Base-by-base conservation (phyloP, 1,284 basidiomycete genomes). In the Tetrapyrgos nigripes region DNA sequence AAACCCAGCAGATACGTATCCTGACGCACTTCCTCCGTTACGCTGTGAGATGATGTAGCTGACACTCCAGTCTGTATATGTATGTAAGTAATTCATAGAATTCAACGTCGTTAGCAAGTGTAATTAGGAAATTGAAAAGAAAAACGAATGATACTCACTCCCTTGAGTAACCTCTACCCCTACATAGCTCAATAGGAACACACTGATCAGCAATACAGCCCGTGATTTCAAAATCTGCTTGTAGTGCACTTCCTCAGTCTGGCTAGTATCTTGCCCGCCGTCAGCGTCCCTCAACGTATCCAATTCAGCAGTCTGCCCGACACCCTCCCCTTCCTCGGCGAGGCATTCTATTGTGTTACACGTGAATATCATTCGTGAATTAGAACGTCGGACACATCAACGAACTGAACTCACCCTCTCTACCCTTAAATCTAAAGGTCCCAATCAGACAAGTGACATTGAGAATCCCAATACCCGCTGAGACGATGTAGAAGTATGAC, bases 401-500 rank as follows among this genome's bases (percentile, higher is more conserved):
- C n/a, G n/a, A n/a, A n/a, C n/a, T n/a, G n/a, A n/a, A 4, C 55
- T 33, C 37, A 84, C 85, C 78, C 53, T 90, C 84, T 62, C 87
- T 85, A 5, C 70, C 77, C 62, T 83, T 80, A 17, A 84, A 71
- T 8, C 79, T 76, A 73, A 91, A 89, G 0, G 86, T 81, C 1
- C 66, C 60, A 9, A 79, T 59, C 13, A 89, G 66, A 2, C 79
- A 31, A 6, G 75, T 31, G 0, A 75, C 71, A 53, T 86, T 89
- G 23, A 74, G 53, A 14, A 81, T 50, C 0, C 86, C 83, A 17
- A 92, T 60, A 1, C 81, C 83, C 3, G 91, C 71, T 0, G 87
- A 89, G 10, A 76, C 74, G 9, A 90, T 74, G 68, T 85, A 92
- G 68, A 90, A 86, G 65, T 85, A 85, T 10, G 87, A 90, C 81